Evolutionary conservation across 139 green algal species (phyloP).

Genomic region (Picochlorum sp.): DNA sequence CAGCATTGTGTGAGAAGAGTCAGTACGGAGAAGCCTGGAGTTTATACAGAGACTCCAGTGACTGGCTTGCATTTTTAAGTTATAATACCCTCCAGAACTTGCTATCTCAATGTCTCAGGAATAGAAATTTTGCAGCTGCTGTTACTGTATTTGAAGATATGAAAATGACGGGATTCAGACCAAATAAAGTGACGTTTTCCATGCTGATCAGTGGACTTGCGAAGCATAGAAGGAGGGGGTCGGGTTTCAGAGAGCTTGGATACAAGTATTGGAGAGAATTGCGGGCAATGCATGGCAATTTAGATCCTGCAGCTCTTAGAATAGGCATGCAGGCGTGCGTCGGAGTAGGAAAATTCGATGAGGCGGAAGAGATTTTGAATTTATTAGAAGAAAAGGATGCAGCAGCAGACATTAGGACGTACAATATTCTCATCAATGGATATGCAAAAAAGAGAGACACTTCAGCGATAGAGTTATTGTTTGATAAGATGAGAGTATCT

Average conservation of each 20-base stretch:
- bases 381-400: not conserved
- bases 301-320: not conserved
- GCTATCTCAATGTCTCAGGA: conserved; percentile 19
- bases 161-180: conserved; percentile 15
- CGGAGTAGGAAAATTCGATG: conserved; percentile 24
- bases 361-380: conserved; percentile 44
- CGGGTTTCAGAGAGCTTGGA: conserved; percentile 23
- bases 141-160: conserved; percentile 33
- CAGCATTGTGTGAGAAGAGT: conserved; percentile 6
- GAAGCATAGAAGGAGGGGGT: conserved; percentile 26
- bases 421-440: conserved; percentile 59
- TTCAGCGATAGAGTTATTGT: conserved; percentile 19
- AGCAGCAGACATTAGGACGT: conserved; percentile 30
- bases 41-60: conserved; percentile 5
- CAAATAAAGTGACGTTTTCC: conserved; percentile 42
- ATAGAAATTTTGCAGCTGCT: conserved; percentile 17
- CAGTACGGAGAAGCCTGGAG: conserved; percentile 12
- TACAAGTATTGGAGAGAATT: conserved; percentile 53
- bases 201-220: conserved; percentile 40
- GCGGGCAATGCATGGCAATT: conserved; percentile 1
- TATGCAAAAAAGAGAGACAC: conserved; percentile 21
- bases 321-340: conserved; percentile 59
- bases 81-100: conserved; percentile 36
- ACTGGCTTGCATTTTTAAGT: not conserved
- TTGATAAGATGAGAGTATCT: conserved; percentile 32